Evolutionary conservation across 495 filamentous ascomycete genomes (phyloP).

Genomic region (Tetracladium setigerum): DNA sequence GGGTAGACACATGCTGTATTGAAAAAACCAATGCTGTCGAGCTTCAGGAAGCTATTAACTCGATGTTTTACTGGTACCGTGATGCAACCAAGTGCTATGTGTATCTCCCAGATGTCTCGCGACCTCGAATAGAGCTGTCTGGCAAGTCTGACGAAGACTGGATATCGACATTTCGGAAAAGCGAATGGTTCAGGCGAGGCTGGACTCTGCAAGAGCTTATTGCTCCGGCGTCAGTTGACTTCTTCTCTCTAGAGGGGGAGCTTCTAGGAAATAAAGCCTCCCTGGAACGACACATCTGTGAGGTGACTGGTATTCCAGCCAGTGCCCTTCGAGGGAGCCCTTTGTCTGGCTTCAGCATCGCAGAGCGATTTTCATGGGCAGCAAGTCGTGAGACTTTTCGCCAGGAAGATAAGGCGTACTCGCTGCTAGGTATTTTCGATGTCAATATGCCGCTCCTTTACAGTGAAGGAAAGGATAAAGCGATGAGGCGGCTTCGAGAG

Average conservation of each 20-base stretch:
- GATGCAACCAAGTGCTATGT: conserved; percentile 14
- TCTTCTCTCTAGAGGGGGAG: conserved; percentile 22
- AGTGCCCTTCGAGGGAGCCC: conserved; percentile 9
- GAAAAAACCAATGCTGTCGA: conserved; percentile 22
- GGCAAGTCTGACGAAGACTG: background rate
- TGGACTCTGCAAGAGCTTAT: conserved; percentile 34
- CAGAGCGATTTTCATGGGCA: conserved; percentile 28
- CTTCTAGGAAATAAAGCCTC: conserved; percentile 22
- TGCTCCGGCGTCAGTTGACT: conserved; percentile 24
- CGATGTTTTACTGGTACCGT: conserved; percentile 26
- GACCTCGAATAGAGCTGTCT: background rate
- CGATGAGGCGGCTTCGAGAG: background rate
- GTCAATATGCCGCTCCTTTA: conserved; percentile 7
- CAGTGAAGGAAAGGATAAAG: conserved; percentile 1
- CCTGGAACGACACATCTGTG: conserved; percentile 10
- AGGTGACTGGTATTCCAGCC: conserved; percentile 19
- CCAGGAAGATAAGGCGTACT: conserved; percentile 4
- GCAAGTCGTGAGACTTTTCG: conserved; percentile 19
- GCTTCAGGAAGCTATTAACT: conserved; percentile 30
- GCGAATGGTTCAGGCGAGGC: conserved; percentile 27
- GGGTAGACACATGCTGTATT: conserved; percentile 37
- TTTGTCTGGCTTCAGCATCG: conserved; percentile 10
- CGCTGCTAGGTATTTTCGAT: conserved; percentile 4
- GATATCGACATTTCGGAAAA: conserved; percentile 1
- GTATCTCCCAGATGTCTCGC: conserved; percentile 8